Evolutionary conservation across 176 grass and related monocot genomes (phyloP).

Genomic region (Oryza nivara): DNA sequence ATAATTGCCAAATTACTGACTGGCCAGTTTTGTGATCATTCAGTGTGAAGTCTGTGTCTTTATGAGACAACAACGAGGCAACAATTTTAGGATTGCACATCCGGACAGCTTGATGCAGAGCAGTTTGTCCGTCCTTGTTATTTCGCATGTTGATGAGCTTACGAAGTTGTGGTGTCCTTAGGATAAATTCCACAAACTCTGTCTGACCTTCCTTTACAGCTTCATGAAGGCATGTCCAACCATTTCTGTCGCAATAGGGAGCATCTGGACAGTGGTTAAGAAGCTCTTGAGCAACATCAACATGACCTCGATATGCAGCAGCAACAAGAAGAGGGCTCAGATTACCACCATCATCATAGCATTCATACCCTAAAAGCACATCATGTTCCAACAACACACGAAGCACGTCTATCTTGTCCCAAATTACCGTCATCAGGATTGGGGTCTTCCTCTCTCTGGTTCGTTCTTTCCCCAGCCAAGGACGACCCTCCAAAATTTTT

Average conservation of each 20-base stretch:
- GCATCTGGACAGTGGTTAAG: conserved; percentile 32
- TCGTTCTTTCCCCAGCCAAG: neutral
- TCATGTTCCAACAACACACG: neutral
- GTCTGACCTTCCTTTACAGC: neutral
- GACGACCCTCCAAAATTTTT: neutral
- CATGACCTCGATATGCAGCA: neutral
- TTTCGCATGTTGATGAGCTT: neutral
- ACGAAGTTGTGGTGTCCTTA: neutral
- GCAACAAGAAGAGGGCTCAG: neutral
- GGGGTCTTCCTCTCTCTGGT: neutral
- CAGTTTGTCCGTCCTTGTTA: neutral
- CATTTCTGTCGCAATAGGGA: neutral
- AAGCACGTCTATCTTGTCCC: neutral
- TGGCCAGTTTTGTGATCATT: neutral
- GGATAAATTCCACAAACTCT: conserved; percentile 12
- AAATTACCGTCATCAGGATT: neutral
- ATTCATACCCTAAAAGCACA: neutral
- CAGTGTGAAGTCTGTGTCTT: neutral
- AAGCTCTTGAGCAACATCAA: conserved; percentile 11
- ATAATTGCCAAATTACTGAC: too few species aligned
- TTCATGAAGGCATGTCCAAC: conserved; percentile 33
- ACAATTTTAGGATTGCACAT: neutral
- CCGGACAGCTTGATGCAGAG: neutral
- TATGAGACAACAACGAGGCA: neutral
- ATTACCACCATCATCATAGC: rapidly evolving